phyloP scores from a whole-genome alignment of 805 yeast genomes.

The Starmera dryadoides region DNA sequence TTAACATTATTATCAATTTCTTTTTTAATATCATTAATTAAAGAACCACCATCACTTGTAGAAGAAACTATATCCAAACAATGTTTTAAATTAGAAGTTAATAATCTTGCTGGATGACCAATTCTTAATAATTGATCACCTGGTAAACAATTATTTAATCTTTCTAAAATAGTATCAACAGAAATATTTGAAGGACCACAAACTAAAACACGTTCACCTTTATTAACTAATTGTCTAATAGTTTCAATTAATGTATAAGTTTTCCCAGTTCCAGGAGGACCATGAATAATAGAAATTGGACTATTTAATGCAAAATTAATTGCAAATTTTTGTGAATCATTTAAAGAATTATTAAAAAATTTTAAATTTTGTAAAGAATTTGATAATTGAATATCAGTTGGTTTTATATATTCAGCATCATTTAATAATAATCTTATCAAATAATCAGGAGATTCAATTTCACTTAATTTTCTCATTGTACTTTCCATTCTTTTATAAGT shows the following conservation, averaged over 20 bases:
- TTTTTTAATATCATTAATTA: constrained; percentile 57
- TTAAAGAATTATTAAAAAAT: constrained; percentile 36
- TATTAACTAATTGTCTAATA: constrained; percentile 58
- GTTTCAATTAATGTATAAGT: constrained; percentile 82
- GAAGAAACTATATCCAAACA: constrained; percentile 70
- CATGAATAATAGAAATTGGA: constrained; percentile 58
- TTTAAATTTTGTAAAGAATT: constrained; percentile 10
- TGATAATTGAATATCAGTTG: constrained; percentile 9
- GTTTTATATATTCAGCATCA: constrained; percentile 26
- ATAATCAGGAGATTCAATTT: constrained; percentile 31
- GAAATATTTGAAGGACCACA: constrained; percentile 95
- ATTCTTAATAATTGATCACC: constrained; percentile 59
- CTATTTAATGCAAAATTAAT: constrained; percentile 55
- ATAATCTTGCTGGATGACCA: constrained; percentile 89
- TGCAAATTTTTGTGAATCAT: constrained; percentile 63
- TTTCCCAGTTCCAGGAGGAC: constrained; percentile 78
- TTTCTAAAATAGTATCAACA: constrained; percentile 83
- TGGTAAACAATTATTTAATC: constrained; percentile 42
- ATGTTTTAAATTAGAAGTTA: constrained; percentile 54
- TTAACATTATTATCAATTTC: constrained; percentile 63
- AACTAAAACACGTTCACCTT: constrained; percentile 58
- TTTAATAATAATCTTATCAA: constrained; percentile 44
- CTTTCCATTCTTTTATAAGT: constrained; percentile 76
- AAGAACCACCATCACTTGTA: constrained; percentile 46
- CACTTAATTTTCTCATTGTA: constrained; percentile 60